Evolutionary conservation across 2,329 filamentous ascomycete genomes (phyloP).

Genomic region (Akanthomyces uredinophilus): DNA sequence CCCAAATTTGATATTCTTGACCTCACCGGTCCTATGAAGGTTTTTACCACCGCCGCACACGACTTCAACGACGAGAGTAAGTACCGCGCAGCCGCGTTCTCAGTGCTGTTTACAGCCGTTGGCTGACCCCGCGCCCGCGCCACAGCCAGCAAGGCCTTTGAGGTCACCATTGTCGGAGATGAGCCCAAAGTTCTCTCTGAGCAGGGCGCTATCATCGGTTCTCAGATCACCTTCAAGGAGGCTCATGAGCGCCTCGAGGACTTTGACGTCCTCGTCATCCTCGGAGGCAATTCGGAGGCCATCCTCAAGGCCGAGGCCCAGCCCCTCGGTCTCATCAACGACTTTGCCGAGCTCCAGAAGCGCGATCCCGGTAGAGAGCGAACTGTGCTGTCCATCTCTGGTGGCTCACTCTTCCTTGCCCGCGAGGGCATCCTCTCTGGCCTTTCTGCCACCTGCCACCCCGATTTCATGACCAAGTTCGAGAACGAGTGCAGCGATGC

Average conservation of each 20-base stretch:
- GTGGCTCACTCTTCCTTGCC: conserved; percentile 72
- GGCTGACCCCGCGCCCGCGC: conserved; percentile 17
- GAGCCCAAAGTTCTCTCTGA: conserved; percentile 51
- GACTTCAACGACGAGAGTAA: conserved; percentile 49
- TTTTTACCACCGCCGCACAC: conserved; percentile 46
- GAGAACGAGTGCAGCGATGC: conserved; percentile 76
- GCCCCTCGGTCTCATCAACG: conserved; percentile 66
- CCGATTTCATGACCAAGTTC: conserved; percentile 72
- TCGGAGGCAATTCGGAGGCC: conserved; percentile 62
- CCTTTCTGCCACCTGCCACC: conserved; percentile 75
- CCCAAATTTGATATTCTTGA: conserved; percentile 56
- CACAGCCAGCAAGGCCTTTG: conserved; percentile 52
- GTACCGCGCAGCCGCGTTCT: conserved; percentile 22
- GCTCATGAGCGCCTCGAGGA: conserved; percentile 68
- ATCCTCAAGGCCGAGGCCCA: conserved; percentile 64
- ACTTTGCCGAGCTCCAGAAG: conserved; percentile 75
- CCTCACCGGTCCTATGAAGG: conserved; percentile 51
- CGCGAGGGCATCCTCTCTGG: conserved; percentile 72
- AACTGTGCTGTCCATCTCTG: conserved; percentile 75
- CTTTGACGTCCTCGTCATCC: conserved; percentile 73
- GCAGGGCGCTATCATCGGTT: conserved; percentile 64
- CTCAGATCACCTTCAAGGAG: conserved; percentile 74
- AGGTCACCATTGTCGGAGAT: conserved; percentile 49
- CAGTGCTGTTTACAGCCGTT: background rate
- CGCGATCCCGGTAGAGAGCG: conserved; percentile 74